Evolutionary conservation across 331 rosid species (phyloP).

Genomic region (Acacia pycnantha): DNA sequence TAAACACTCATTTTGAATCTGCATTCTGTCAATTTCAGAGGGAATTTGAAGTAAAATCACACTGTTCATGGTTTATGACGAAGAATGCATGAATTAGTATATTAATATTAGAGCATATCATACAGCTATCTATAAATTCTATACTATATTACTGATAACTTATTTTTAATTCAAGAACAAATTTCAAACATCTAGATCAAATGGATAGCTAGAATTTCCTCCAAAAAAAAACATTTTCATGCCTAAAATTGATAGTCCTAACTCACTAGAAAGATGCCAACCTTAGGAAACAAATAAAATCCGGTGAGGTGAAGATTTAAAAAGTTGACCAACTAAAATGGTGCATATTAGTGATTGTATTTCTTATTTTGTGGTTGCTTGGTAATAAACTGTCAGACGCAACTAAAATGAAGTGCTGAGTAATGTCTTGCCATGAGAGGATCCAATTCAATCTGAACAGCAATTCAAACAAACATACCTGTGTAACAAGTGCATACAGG

Average conservation of each 20-base stretch:
- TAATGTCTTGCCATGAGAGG: background rate
- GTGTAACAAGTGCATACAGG: slow-evolving; percentile 67
- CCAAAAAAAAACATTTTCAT: background rate
- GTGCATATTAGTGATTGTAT: background rate
- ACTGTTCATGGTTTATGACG: background rate
- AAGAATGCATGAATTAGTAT: no score
- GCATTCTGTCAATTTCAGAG: background rate
- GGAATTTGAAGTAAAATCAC: background rate
- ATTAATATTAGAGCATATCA: no score
- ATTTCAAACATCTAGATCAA: background rate
- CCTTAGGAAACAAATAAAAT: background rate
- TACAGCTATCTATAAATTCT: background rate
- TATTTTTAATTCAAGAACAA: background rate
- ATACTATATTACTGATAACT: background rate
- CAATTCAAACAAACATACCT: slow-evolving; percentile 47
- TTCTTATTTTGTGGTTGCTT: background rate
- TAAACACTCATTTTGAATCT: background rate
- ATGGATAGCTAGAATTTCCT: background rate
- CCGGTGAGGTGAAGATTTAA: background rate
- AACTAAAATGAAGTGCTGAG: background rate
- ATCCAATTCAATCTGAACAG: background rate
- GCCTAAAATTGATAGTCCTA: background rate
- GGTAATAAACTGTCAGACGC: background rate
- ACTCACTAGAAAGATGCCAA: background rate
- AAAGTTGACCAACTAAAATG: background rate